Percentiles rank a stretch among this genome's conserved stretches.
phyloP scores from a whole-genome alignment of 2,329 filamentous ascomycete species.

The Salinomyces thailandicus region DNA sequence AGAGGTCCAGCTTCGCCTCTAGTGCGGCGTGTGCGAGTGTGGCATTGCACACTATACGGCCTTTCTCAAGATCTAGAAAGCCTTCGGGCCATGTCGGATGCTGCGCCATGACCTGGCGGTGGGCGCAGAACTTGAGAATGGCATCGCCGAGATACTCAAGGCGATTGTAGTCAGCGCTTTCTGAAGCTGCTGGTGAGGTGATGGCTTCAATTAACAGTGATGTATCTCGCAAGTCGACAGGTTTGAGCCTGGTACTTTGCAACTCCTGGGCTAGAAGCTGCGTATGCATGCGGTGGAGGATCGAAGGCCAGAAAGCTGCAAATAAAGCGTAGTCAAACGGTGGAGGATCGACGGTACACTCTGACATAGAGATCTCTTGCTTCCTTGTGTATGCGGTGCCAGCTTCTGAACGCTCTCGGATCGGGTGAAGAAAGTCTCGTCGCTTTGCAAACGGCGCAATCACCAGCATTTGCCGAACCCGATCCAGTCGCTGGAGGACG shows the following conservation, averaged over 20 bases:
- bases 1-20: constrained; percentile 56
- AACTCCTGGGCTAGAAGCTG: constrained; percentile 54
- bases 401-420: constrained; percentile 5
- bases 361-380: constrained; percentile 38
- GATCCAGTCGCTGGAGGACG: neutral
- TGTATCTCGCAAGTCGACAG: constrained; percentile 41
- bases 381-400: constrained; percentile 32
- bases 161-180: constrained; percentile 62
- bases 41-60: constrained; percentile 59
- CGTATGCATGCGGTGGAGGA: constrained; percentile 59
- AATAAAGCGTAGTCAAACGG: constrained; percentile 39
- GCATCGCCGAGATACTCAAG: constrained; percentile 77
- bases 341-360: constrained; percentile 40
- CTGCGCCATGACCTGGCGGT: constrained; percentile 51
- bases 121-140: constrained; percentile 63
- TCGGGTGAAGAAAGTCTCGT: constrained; percentile 48
- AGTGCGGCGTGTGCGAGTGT: constrained; percentile 58
- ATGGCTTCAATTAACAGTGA: constrained; percentile 59
- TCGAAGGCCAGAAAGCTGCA: constrained; percentile 57
- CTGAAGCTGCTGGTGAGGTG: constrained; percentile 51
- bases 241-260: constrained; percentile 42
- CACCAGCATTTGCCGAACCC: neutral
- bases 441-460: constrained; percentile 39
- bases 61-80: constrained; percentile 58
- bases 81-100: constrained; percentile 65